A percentile compares a stretch with the other conserved stretches of the same genome.
phyloP scores from a whole-genome alignment of 768 basidiomycete species.

The Lactarius evosmus region DNA sequence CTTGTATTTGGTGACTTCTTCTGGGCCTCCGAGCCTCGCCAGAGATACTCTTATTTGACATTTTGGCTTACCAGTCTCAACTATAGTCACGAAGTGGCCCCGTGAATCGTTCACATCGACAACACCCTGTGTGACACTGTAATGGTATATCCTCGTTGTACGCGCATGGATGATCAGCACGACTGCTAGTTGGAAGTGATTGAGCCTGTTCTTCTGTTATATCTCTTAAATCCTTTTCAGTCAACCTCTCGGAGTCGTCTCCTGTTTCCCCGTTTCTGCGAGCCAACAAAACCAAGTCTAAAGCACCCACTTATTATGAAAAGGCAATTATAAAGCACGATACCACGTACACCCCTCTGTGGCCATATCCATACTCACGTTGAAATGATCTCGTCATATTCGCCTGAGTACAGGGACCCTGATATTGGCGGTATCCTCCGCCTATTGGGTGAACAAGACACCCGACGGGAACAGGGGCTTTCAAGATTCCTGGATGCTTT shows the following conservation, averaged over 20 bases:
- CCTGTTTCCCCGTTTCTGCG: neutral
- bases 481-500: conserved; percentile 1
- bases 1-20: too few species aligned
- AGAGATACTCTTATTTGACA: neutral
- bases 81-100: neutral
- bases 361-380: neutral
- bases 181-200: neutral
- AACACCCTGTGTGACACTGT: neutral
- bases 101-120: neutral
- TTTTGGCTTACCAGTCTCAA: neutral
- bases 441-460: neutral
- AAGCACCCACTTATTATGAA: too few species aligned
- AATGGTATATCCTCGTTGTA: neutral
- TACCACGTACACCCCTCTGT: neutral
- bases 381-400: neutral
- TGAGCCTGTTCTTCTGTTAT: too few species aligned
- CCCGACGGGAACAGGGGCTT: neutral
- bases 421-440: neutral
- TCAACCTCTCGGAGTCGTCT: neutral
- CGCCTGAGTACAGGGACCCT: neutral
- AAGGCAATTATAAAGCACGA: too few species aligned
- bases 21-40: too few species aligned
- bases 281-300: too few species aligned
- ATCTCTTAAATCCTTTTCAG: neutral
- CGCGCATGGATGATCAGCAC: neutral